Evolutionary conservation across 2,329 filamentous ascomycete genomes (phyloP).

Genomic region (Fusarium phyllophilum): DNA sequence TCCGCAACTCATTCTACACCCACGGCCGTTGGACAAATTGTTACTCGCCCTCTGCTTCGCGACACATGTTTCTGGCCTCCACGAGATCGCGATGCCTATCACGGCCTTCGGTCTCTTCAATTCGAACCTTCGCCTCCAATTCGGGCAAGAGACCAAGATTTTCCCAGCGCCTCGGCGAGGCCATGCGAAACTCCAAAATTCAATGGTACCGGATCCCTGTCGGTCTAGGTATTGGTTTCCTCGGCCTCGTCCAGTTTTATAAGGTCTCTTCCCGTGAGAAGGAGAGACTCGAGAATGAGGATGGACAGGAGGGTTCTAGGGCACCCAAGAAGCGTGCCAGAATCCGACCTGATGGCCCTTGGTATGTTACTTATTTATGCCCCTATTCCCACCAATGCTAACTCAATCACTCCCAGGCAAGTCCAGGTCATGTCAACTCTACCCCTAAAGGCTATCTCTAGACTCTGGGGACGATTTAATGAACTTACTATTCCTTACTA

Average conservation of each 20-base stretch:
- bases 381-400: constrained; percentile 31
- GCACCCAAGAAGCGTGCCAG: constrained; percentile 64
- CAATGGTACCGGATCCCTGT: constrained; percentile 94
- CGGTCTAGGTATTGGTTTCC: constrained; percentile 83
- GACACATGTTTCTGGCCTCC: constrained; percentile 37
- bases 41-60: constrained; percentile 34
- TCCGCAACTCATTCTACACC: constrained; percentile 44
- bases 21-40: constrained; percentile 46
- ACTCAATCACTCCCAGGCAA: constrained; percentile 63
- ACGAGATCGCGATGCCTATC: constrained; percentile 41
- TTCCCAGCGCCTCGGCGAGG: constrained; percentile 61
- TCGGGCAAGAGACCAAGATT: constrained; percentile 60
- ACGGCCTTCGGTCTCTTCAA: constrained; percentile 37
- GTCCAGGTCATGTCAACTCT: constrained; percentile 94
- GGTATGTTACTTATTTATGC: constrained; percentile 58
- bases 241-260: constrained; percentile 86
- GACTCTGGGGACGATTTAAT: constrained; percentile 92
- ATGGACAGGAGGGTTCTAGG: constrained; percentile 53
- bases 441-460: constrained; percentile 88
- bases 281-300: constrained; percentile 59
- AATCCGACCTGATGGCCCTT: constrained; percentile 85
- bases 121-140: constrained; percentile 48
- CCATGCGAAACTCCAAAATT: constrained; percentile 66
- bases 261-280: constrained; percentile 71
- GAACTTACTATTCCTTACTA: constrained; percentile 89